phyloP scores from a whole-genome alignment of 2,329 filamentous ascomycete species.

The Neonectria ditissima region DNA sequence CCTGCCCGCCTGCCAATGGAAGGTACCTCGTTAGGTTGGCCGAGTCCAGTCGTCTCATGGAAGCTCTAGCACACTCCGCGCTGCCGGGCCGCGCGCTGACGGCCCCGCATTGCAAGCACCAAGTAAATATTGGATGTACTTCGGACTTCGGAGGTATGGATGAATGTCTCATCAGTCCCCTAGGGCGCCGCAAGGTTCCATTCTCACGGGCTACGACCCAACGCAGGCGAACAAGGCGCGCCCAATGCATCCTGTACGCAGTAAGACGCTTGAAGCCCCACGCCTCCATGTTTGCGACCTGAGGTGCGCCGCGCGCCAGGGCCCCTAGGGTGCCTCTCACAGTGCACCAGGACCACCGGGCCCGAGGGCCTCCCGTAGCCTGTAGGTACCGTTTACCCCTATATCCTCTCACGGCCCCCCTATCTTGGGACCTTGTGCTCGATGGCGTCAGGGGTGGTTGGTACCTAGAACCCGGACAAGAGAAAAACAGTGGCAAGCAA shows the following conservation, averaged over 20 bases:
- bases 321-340: slow-evolving; percentile 10
- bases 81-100: slow-evolving; percentile 10
- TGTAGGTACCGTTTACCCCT: slow-evolving; percentile 25
- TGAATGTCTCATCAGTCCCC: neutral
- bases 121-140: neutral
- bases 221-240: slow-evolving; percentile 10
- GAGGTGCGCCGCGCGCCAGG: slow-evolving; percentile 16
- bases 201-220: slow-evolving; percentile 13
- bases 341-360: slow-evolving; percentile 14
- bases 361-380: slow-evolving; percentile 11
- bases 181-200: slow-evolving; percentile 17
- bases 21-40: neutral
- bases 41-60: neutral
- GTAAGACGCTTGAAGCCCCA: slow-evolving; percentile 19
- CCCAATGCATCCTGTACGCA: slow-evolving; percentile 12
- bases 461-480: slow-evolving; percentile 7
- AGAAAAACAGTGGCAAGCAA: slow-evolving; percentile 3
- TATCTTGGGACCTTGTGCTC: slow-evolving; percentile 36
- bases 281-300: slow-evolving; percentile 15
- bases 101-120: slow-evolving; percentile 18
- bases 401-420: slow-evolving; percentile 34
- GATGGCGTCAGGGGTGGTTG: slow-evolving; percentile 38
- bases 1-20: too few species aligned
- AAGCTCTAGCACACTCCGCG: slow-evolving; percentile 2
- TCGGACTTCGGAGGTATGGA: neutral